Conservation (phyloP, 345 rosid genomes). For the Citrus unshiu region DNA sequence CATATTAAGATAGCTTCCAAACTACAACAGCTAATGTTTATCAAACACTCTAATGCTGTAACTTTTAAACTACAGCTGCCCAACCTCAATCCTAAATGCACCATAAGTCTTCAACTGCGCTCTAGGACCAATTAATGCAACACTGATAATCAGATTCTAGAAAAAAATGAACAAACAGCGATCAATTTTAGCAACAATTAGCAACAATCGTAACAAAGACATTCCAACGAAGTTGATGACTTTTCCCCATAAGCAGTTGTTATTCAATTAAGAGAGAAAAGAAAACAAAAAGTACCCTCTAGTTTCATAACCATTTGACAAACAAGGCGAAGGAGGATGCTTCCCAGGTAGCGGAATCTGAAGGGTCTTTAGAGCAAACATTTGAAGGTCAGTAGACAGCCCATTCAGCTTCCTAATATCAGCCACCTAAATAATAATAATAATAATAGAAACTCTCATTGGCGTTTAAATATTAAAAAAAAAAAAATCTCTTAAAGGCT, state of each 20-base stretch:
- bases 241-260: neutral
- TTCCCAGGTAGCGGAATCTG: constrained; percentile 85
- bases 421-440: constrained; percentile 48
- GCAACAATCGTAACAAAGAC: neutral
- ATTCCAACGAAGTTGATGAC: neutral
- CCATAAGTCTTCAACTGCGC: neutral
- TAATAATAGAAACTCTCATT: no score
- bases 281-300: constrained; percentile 35
- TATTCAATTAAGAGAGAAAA: neutral
- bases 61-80: no score
- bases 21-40: no score
- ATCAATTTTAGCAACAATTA: neutral
- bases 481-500: neutral
- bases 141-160: neutral
- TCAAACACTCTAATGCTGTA: no score
- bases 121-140: neutral
- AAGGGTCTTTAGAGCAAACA: constrained; percentile 78
- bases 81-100: no score
- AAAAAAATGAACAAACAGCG: neutral
- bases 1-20: no score
- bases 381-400: constrained; percentile 78
- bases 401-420: constrained; percentile 83
- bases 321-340: constrained; percentile 69
- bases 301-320: constrained; percentile 37
- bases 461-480: neutral